phyloP scores from a whole-genome alignment of 2,329 filamentous ascomycete genomes.

The Thelonectria blattea region DNA sequence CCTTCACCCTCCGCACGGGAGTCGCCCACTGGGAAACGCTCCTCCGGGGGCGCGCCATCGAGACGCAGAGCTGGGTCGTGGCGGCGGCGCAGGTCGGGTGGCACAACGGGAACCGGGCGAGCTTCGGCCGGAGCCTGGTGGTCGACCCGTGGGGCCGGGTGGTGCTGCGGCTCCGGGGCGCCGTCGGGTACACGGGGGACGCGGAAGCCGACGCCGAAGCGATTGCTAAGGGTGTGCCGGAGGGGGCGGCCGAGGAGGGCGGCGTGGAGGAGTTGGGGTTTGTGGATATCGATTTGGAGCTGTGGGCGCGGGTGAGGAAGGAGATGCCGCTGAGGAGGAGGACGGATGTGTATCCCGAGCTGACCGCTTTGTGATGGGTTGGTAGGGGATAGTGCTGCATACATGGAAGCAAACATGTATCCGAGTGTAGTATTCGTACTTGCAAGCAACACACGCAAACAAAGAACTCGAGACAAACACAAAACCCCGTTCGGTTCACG shows the following conservation, averaged over 20 bases:
- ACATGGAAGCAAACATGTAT: constrained; percentile 1
- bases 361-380: constrained; percentile 2
- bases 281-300: constrained; percentile 58
- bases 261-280: constrained; percentile 56
- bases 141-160: constrained; percentile 87
- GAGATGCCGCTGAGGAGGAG: constrained; percentile 60
- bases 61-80: constrained; percentile 86
- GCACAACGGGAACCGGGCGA: constrained; percentile 76
- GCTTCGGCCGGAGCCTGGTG: constrained; percentile 86
- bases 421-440: neutral
- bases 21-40: constrained; percentile 85
- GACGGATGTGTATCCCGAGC: constrained; percentile 40
- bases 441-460: no score
- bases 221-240: constrained; percentile 41
- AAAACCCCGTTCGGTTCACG: neutral
- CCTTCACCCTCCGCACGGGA: constrained; percentile 88
- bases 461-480: no score
- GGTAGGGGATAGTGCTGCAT: neutral
- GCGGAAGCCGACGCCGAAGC: constrained; percentile 7
- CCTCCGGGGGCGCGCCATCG: constrained; percentile 81
- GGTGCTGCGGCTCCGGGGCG: constrained; percentile 66
- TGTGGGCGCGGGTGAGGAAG: constrained; percentile 55
- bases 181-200: constrained; percentile 41
- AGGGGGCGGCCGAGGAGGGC: constrained; percentile 42
- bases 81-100: constrained; percentile 80